Percentiles rank a stretch among this genome's conserved stretches.
These are phyloP conservation scores for Russula lepida DNA, from an alignment of 768 basidiomycete genomes.

Conservation along the genomic window DNA sequence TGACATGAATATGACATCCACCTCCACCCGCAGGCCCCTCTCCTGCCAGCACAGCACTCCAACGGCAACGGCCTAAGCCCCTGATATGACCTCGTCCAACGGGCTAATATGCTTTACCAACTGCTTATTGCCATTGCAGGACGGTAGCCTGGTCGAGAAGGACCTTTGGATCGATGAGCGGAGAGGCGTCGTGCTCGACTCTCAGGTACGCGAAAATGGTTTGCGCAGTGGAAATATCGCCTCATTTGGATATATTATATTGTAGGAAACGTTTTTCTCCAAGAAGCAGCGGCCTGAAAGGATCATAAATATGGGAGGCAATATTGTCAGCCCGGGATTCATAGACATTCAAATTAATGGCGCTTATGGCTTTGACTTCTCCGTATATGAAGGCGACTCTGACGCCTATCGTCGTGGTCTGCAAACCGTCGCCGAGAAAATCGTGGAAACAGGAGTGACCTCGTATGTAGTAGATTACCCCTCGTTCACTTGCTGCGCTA, in stretches of 20 bases:
- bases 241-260: not conserved
- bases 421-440: conserved; percentile 60
- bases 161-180: conserved; percentile 79
- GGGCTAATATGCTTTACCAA: conserved; percentile 82
- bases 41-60: not conserved
- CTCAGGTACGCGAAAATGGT: conserved; percentile 41
- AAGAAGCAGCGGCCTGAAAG: conserved; percentile 51
- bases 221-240: not conserved
- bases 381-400: conserved; percentile 67
- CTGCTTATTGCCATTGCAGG: conserved; percentile 70
- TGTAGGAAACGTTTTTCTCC: conserved; percentile 59
- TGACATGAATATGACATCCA: not conserved
- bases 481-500: conserved; percentile 6
- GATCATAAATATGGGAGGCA: conserved; percentile 63
- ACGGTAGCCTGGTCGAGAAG: conserved; percentile 62
- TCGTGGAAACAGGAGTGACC: conserved; percentile 83
- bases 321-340: conserved; percentile 79
- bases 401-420: conserved; percentile 60
- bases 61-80: not conserved
- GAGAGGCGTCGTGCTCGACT: conserved; percentile 65
- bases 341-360: conserved; percentile 90
- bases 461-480: conserved; percentile 56
- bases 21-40: not conserved
- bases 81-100: conserved; percentile 38
- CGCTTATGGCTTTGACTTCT: conserved; percentile 82